Base-by-base conservation (phyloP, 192 early-diverging fungal species). In the Coemansia sp. region DNA sequence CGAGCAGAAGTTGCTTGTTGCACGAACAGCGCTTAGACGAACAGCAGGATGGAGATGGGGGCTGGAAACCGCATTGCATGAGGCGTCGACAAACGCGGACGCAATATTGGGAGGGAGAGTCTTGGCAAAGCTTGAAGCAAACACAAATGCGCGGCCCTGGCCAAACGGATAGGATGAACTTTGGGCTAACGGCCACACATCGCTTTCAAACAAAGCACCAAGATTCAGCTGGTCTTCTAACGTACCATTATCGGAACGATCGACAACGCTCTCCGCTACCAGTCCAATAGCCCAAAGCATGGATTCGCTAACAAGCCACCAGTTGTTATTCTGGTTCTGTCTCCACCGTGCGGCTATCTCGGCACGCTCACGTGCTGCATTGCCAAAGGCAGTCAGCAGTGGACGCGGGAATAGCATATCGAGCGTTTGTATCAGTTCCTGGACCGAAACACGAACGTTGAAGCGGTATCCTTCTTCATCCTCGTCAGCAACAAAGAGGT, bases 231-330 rank as follows among this genome's bases (percentile, higher is more conserved):
- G 75, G 13, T 75, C 61, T 28, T 71, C 68, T 14, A 17, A 2
- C 6, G 58, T 62, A 19, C 62, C 44, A 2, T 67, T 61, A 37
- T 84, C 79, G 20, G 89, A 68, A 9, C 61, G 68, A 13, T 87
- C 82, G 15, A 84, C 62, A 14, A 93, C 57, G 23, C 89, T 85
- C 30, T 79, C 80, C 15, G 87, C 78, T 6, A 84, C 65, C 42
- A 81, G 63, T 15, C 93, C 94, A 27, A 94, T 82, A 30, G 89
- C 85, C 71, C 92, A 86, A 38, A 97, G 75, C 45, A 87, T 84
- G 3, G 92, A 88, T 59, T 97, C 94, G 50, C 91, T 89, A 41
- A 89, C 81, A 54, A 93, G 91, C 94, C 94, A 97, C 92, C 92
- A 86, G 57, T 71, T 67, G 63, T 48, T 27, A 62, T 86, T 76